Evolutionary conservation across 352 stramenopile species (phyloP).

Genomic region (Phytophthora melonis): DNA sequence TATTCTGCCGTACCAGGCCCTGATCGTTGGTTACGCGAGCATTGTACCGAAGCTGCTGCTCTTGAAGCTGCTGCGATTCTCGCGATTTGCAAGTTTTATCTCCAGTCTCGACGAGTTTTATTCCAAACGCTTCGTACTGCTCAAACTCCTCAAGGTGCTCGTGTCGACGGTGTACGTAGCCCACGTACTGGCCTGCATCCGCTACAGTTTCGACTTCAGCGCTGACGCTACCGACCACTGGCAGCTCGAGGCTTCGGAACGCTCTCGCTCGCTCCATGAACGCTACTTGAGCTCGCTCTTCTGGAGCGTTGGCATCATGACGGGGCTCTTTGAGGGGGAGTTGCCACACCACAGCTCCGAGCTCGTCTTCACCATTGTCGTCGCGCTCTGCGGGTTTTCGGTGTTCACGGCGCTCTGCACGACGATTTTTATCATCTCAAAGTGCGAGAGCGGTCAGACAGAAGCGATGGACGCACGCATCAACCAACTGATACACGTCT

Average conservation of each 20-base stretch:
- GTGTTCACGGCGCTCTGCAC: no score
- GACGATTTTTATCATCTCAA: no score
- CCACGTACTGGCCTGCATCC: constrained; percentile 20
- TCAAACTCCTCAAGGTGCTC: constrained; percentile 55
- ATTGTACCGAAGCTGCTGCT: constrained; percentile 35
- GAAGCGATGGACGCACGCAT: no score
- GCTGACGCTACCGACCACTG: background rate
- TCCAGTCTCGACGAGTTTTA: constrained; percentile 60
- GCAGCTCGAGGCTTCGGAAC: background rate
- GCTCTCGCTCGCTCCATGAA: background rate
- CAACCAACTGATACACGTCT: no score
- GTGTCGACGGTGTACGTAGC: constrained; percentile 52
- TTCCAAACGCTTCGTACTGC: constrained; percentile 53
- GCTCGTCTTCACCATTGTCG: background rate
- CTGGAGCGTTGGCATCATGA: constrained; percentile 4
- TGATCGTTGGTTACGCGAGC: constrained; percentile 1
- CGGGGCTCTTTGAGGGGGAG: background rate
- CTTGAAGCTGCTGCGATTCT: constrained; percentile 53
- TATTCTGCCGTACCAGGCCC: constrained; percentile 39
- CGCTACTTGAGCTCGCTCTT: background rate
- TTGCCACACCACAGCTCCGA: background rate
- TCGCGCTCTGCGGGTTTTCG: background rate
- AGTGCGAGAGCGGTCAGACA: no score
- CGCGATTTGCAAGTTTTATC: constrained; percentile 48
- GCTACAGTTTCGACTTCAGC: background rate